phyloP scores from a whole-genome alignment of 2,329 filamentous ascomycete genomes.

The Teratosphaeria nubilosa region DNA sequence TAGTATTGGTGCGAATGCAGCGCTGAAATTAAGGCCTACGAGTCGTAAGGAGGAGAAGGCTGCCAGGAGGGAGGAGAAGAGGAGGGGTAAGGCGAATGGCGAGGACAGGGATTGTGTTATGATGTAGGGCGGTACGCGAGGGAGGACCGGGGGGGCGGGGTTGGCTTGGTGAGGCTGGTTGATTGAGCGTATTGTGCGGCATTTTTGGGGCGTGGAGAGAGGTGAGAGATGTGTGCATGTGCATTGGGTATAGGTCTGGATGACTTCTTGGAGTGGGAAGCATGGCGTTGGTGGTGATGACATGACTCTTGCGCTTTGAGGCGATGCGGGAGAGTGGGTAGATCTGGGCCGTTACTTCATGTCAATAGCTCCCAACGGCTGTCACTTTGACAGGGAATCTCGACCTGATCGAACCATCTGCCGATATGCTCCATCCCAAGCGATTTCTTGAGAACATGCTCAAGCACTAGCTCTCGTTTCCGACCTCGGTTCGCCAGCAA shows the following conservation, averaged over 20 bases:
- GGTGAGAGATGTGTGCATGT: not conserved
- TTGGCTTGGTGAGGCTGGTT: not conserved
- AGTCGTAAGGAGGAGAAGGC: slow-evolving; percentile 21
- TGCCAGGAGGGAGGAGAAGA: slow-evolving; percentile 16
- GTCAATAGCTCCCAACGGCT: not conserved
- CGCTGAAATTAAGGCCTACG: not conserved
- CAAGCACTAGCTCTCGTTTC: too few species aligned
- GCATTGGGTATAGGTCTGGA: not conserved
- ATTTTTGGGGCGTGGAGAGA: not conserved
- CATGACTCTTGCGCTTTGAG: not conserved
- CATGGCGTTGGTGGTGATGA: not conserved
- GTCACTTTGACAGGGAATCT: too few species aligned
- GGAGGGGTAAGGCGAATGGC: slow-evolving; percentile 14
- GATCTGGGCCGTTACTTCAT: not conserved
- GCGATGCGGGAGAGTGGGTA: not conserved
- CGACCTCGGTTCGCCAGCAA: too few species aligned
- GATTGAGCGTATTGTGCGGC: not conserved
- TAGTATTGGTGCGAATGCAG: not conserved
- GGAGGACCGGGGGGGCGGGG: not conserved
- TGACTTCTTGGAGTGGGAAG: not conserved
- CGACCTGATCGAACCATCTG: too few species aligned
- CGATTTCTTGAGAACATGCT: too few species aligned
- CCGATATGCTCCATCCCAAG: too few species aligned
- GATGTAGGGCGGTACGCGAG: slow-evolving; percentile 26
- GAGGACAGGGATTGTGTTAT: slow-evolving; percentile 36